Conservation (phyloP, 768 basidiomycete species). For the Cubamyces lactineus region DNA sequence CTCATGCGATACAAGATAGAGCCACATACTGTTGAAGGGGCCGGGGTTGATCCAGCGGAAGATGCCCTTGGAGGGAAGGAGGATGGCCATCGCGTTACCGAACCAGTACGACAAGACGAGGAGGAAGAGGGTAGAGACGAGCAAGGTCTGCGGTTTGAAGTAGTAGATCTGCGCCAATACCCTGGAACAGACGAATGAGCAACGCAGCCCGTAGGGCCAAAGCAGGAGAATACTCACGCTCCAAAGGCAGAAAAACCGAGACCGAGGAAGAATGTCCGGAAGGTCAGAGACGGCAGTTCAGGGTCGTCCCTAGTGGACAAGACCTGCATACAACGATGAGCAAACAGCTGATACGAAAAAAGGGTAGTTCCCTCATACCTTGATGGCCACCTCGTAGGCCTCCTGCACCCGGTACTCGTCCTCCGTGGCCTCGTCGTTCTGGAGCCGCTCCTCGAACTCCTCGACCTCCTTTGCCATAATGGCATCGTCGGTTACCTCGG, state of each 20-base stretch:
- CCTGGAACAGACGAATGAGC: constrained; percentile 11
- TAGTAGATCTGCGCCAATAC: constrained; percentile 40
- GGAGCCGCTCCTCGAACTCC: constrained; percentile 37
- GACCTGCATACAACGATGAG: constrained; percentile 30
- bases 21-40: constrained; percentile 40
- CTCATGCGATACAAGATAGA: constrained; percentile 3
- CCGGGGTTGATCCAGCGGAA: constrained; percentile 43
- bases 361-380: constrained; percentile 31
- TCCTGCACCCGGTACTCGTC: constrained; percentile 42
- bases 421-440: constrained; percentile 36
- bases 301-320: constrained; percentile 42
- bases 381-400: constrained; percentile 45
- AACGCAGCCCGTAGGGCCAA: neutral
- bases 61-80: constrained; percentile 35
- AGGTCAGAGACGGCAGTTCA: constrained; percentile 49
- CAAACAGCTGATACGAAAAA: neutral
- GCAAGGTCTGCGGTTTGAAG: constrained; percentile 53
- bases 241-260: constrained; percentile 61
- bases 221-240: constrained; percentile 38
- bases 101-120: constrained; percentile 57
- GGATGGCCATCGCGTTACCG: constrained; percentile 45
- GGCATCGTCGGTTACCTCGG: constrained; percentile 30
- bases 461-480: constrained; percentile 34
- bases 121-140: constrained; percentile 52
- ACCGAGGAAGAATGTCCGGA: constrained; percentile 59